A percentile compares a stretch with the other conserved stretches of the same genome.
Evolutionary conservation across 331 rosid species (phyloP).

Genomic region (Malus hybrid): DNA sequence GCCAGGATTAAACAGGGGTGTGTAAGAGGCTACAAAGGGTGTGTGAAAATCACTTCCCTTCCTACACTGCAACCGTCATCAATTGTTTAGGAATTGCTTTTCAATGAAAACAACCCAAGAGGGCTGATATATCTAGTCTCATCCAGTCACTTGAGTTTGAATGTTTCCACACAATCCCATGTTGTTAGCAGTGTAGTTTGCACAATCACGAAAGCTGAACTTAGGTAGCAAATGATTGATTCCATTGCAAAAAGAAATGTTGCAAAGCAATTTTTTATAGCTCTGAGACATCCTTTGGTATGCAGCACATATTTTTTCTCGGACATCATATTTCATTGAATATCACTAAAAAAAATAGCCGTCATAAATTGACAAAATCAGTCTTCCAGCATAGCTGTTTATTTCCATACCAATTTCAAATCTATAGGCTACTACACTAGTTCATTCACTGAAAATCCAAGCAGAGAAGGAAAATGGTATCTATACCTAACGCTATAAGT

Average conservation of each 20-base stretch:
- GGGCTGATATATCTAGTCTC: background rate
- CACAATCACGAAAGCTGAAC: background rate
- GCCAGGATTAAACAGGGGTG: no score
- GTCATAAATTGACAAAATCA: background rate
- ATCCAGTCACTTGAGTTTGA: background rate
- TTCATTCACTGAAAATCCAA: background rate
- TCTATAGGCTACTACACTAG: background rate
- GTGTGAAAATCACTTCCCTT: no score
- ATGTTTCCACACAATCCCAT: background rate
- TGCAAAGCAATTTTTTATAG: background rate
- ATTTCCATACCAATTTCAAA: background rate
- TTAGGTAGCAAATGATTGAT: background rate
- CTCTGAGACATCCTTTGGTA: background rate
- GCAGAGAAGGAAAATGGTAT: background rate
- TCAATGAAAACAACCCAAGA: background rate
- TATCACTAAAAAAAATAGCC: background rate
- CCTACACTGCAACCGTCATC: no score
- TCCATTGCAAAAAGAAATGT: background rate
- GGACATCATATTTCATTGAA: background rate
- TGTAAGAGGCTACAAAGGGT: no score
- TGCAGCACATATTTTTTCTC: background rate
- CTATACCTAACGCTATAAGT: background rate
- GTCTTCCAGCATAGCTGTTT: background rate
- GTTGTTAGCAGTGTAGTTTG: no score
- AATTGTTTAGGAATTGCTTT: background rate